Base-by-base conservation (phyloP, 169 alveolate species). In the Plasmodium cynomolgi region DNA sequence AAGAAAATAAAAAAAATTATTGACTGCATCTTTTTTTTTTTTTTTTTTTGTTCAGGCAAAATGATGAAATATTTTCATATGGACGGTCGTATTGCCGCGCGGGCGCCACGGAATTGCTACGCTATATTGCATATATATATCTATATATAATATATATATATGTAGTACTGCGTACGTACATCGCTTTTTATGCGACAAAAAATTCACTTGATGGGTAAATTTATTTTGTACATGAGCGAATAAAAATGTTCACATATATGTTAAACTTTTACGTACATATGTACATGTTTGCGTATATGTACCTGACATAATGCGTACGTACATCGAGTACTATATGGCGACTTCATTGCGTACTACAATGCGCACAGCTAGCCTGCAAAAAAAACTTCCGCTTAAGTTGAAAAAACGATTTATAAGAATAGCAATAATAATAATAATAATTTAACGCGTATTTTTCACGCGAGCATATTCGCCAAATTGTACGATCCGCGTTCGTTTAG, bases 21-120 rank as follows among this genome's bases (percentile, higher is more conserved):
- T 29, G n/a, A 13, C 62, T 68, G 37, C 31, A 26, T 68, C 37
- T 23, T 68, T 4, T 68, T 68, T 68, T 68, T 68, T 62, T 62
- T 62, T 68, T 68, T 68, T 62, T n/a, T 23, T 68, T 68, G 77
- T 68, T 23, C 77, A 68, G 31, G 77, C 77, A 68, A 68, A 68
- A 68, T 68, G 17, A 68, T 68, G 37, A 68, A 26, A 29, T 68
- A 20, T 68, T 68, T 68, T 23, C n/a, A 68, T 68, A 68, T 68
- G 77, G 31, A 68, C 77, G 37, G 1, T 68, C 75, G n/a, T 23
- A 68, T 68, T 50, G 37, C 77, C 77, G 77, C 77, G n/a, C 77
- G 77, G 37, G 37, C n/a, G 31, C 37, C 37, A 26, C n/a, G 77
- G n/a, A 68, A 68, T 29, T 13, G 77, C n/a, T 26, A 68, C 77